Conservation (phyloP, 2,329 filamentous ascomycete genomes). For the Colletotrichum trifolii region DNA sequence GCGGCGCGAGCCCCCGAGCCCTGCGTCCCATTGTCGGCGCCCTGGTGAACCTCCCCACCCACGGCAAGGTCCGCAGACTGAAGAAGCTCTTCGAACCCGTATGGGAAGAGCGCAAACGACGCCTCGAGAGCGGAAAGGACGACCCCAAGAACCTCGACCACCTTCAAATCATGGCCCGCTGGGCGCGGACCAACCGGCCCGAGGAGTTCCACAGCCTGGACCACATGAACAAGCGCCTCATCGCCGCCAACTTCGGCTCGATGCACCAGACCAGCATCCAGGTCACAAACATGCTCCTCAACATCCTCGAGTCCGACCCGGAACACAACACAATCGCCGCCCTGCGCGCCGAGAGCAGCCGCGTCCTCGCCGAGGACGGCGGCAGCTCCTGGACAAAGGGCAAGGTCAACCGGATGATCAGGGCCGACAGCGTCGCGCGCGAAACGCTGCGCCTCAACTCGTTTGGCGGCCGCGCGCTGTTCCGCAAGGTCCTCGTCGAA, state of each 20-base stretch:
- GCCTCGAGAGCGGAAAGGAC: conserved; percentile 32
- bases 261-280: conserved; percentile 54
- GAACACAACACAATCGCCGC: conserved; percentile 49
- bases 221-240: conserved; percentile 46
- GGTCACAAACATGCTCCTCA: conserved; percentile 52
- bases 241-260: conserved; percentile 48
- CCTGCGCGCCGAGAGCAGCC: conserved; percentile 51
- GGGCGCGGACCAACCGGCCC: conserved; percentile 50
- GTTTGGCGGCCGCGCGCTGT: conserved; percentile 42
- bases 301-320: conserved; percentile 48
- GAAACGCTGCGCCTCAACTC: conserved; percentile 55
- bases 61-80: conserved; percentile 41
- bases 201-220: conserved; percentile 47
- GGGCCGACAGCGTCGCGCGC: conserved; percentile 53
- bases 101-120: conserved; percentile 40
- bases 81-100: conserved; percentile 43
- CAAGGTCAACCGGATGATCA: conserved; percentile 49
- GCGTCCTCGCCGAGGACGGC: conserved; percentile 42
- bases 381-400: conserved; percentile 51
- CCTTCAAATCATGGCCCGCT: conserved; percentile 55
- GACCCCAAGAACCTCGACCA: conserved; percentile 43
- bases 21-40: conserved; percentile 47
- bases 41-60: conserved; percentile 40
- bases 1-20: conserved; percentile 43
- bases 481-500: conserved; percentile 44